A percentile compares a stretch with the other conserved stretches of the same genome.
Conservation (phyloP, 768 basidiomycete species). For the Cantharellus anzutake region DNA sequence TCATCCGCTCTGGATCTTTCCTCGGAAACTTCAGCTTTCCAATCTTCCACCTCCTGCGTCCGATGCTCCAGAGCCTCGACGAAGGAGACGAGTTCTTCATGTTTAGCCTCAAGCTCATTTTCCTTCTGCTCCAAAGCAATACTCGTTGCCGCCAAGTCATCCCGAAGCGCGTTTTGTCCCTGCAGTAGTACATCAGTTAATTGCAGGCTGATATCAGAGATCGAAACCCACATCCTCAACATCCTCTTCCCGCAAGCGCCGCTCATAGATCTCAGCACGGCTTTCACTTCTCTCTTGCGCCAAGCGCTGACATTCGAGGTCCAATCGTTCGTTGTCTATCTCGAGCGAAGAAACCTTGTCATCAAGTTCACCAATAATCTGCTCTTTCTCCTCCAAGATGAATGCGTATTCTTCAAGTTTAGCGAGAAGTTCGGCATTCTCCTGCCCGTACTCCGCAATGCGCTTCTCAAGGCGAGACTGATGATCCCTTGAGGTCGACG, state of each 20-base stretch:
- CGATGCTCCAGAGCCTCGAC: background rate
- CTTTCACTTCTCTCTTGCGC: constrained; percentile 52
- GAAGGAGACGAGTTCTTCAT: constrained; percentile 2
- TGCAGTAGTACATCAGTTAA: constrained; percentile 30
- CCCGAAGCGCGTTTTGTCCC: constrained; percentile 36
- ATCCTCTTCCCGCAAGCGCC: constrained; percentile 46
- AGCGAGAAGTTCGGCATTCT: background rate
- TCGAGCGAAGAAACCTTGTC: background rate
- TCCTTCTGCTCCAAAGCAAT: constrained; percentile 64
- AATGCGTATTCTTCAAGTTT: constrained; percentile 1
- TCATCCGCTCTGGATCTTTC: constrained; percentile 1
- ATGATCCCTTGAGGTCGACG: constrained; percentile 9
- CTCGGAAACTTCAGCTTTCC: constrained; percentile 5
- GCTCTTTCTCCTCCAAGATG: background rate
- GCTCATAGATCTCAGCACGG: constrained; percentile 45
- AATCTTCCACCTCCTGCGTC: constrained; percentile 1
- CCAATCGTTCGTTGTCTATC: background rate
- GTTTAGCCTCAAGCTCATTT: constrained; percentile 7
- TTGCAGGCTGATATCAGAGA: too few relatives aligned
- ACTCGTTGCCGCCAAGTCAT: constrained; percentile 58
- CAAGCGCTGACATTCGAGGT: constrained; percentile 32
- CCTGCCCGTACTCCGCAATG: background rate
- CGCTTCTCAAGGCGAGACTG: background rate
- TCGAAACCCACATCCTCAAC: background rate
- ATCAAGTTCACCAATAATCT: constrained; percentile 28